A percentile compares a stretch with the other conserved stretches of the same genome.
Conservation (phyloP, 139 green algal genomes). For the Astrephomene gubernaculifera region DNA sequence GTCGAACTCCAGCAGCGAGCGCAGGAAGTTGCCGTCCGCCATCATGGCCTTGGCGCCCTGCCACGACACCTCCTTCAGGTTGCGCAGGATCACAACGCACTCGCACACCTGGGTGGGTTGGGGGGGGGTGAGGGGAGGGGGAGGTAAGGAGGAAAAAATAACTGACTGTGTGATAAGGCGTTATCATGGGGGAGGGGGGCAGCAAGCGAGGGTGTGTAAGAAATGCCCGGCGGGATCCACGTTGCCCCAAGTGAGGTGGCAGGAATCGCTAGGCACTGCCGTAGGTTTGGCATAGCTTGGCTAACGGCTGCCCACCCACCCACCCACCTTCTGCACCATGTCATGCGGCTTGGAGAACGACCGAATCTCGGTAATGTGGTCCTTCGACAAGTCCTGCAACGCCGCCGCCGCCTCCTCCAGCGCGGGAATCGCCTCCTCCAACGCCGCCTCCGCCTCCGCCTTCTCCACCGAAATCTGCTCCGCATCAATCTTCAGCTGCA, state of each 20-base stretch:
- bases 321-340: conserved; percentile 81
- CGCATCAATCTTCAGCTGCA: conserved; percentile 74
- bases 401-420: conserved; percentile 88
- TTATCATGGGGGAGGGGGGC: no score
- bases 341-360: conserved; percentile 92
- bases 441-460: conserved; percentile 84
- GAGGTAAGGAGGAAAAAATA: no score
- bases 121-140: neutral
- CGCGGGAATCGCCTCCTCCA: conserved; percentile 88
- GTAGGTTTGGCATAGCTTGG: no score
- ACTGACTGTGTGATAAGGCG: no score
- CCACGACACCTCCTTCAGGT: conserved; percentile 90
- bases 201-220: no score
- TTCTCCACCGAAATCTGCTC: conserved; percentile 81
- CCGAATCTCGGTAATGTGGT: conserved; percentile 92
- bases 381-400: conserved; percentile 87
- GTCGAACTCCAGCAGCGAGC: conserved; percentile 88
- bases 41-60: conserved; percentile 91
- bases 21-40: conserved; percentile 86
- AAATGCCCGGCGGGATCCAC: no score
- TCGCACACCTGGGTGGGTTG: conserved; percentile 78
- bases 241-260: no score
- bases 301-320: no score
- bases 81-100: conserved; percentile 88
- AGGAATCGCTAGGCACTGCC: no score